A percentile compares a stretch with the other conserved stretches of the same genome.
These are phyloP conservation scores for Adansonia madagascariensis DNA, from an alignment of 441 rosid genomes.

Conservation along the genomic window DNA sequence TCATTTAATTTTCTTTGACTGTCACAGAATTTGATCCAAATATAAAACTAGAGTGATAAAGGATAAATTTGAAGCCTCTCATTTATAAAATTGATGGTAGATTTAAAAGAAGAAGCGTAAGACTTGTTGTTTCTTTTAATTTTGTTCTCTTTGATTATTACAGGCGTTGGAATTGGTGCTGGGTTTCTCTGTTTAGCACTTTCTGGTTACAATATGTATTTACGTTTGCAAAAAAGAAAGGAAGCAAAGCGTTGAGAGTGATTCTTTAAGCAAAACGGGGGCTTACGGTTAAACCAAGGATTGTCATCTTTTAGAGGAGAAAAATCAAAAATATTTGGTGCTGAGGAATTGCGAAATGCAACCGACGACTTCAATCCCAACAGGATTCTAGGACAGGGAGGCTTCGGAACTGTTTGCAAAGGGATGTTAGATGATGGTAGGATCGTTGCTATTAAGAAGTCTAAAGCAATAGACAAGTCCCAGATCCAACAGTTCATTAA, in stretches of 20 bases:
- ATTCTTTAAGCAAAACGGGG: conserved; percentile 58
- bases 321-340: conserved; percentile 39
- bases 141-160: neutral
- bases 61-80: too few relatives aligned
- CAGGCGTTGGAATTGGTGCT: conserved; percentile 32
- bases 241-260: too few relatives aligned
- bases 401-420: conserved; percentile 50
- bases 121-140: too few relatives aligned
- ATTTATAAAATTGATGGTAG: too few relatives aligned
- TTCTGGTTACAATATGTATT: conserved; percentile 24
- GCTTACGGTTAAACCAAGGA: conserved; percentile 43
- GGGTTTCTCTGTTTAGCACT: conserved; percentile 25
- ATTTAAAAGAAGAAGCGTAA: too few relatives aligned
- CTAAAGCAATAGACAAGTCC: conserved; percentile 36
- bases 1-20: too few relatives aligned
- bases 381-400: conserved; percentile 50
- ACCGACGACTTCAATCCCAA: conserved; percentile 41
- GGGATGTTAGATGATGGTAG: conserved; percentile 57
- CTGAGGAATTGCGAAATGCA: conserved; percentile 46
- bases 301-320: conserved; percentile 28
- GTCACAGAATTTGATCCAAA: too few relatives aligned
- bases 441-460: conserved; percentile 52
- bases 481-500: conserved; percentile 51
- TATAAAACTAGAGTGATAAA: too few relatives aligned
- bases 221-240: conserved; percentile 29